These are phyloP conservation scores for Coemansia sp. DNA, from an alignment of 192 early-diverging fungal species.

Conservation along the genomic window DNA sequence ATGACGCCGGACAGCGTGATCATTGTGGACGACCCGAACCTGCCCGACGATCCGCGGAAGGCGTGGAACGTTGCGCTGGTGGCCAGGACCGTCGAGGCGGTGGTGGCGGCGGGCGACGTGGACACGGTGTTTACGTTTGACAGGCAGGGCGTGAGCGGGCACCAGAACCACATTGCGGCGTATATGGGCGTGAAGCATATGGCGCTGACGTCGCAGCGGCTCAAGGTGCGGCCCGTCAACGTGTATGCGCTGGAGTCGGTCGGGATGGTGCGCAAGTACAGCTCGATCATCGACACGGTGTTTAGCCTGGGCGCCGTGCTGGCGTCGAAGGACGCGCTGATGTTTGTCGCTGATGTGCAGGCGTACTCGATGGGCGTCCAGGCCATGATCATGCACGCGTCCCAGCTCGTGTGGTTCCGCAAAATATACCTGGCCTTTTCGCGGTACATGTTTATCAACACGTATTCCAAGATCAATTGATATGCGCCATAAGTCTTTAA, in stretches of 20 bases:
- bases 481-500: not conserved
- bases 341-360: slow-evolving; percentile 62
- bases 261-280: slow-evolving; percentile 58
- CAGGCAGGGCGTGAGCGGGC: slow-evolving; percentile 81
- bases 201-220: slow-evolving; percentile 50
- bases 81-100: slow-evolving; percentile 58
- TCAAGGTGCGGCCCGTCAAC: slow-evolving; percentile 52
- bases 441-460: slow-evolving; percentile 87
- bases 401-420: slow-evolving; percentile 93
- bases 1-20: slow-evolving; percentile 52
- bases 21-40: slow-evolving; percentile 47
- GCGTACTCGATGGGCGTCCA: slow-evolving; percentile 56
- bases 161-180: slow-evolving; percentile 82
- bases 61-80: slow-evolving; percentile 64
- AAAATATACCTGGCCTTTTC: slow-evolving; percentile 83
- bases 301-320: slow-evolving; percentile 25
- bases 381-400: slow-evolving; percentile 79
- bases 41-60: slow-evolving; percentile 68
- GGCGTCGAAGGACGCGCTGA: slow-evolving; percentile 22
- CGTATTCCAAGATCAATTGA: slow-evolving; percentile 45
- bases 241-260: slow-evolving; percentile 59
- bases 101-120: slow-evolving; percentile 59
- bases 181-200: slow-evolving; percentile 69
- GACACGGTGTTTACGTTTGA: slow-evolving; percentile 86
- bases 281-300: slow-evolving; percentile 55